A percentile compares a stretch with the other conserved stretches of the same genome.
phyloP scores from a whole-genome alignment of 768 basidiomycete species.

The Podaxis sp. region DNA sequence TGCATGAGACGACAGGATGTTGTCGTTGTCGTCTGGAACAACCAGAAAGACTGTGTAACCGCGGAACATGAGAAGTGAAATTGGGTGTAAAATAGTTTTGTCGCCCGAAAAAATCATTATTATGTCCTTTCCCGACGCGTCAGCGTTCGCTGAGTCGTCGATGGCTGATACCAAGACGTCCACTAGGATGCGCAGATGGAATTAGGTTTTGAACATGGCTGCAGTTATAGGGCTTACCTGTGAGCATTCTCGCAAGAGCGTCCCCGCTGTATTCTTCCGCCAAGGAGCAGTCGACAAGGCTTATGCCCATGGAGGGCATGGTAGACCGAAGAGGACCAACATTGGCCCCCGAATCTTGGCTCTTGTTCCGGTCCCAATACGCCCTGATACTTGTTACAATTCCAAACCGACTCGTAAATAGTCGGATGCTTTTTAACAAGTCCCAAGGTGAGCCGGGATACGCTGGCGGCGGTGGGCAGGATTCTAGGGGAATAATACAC shows the following conservation, averaged over 20 bases:
- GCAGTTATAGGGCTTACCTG: neutral
- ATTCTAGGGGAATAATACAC: neutral
- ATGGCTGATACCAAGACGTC: slow-evolving; percentile 7
- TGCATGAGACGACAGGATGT: neutral
- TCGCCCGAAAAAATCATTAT: slow-evolving; percentile 7
- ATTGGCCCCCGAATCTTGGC: neutral
- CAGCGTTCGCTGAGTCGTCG: neutral
- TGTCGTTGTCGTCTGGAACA: neutral
- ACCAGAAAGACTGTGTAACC: slow-evolving; percentile 4
- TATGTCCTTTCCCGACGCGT: neutral
- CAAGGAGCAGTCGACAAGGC: slow-evolving; percentile 5
- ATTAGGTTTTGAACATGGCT: neutral
- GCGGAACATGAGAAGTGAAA: slow-evolving; percentile 3
- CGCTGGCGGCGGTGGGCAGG: slow-evolving; percentile 8
- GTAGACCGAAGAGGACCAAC: neutral
- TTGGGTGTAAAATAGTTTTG: slow-evolving; percentile 5
- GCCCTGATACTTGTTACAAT: slow-evolving; percentile 10
- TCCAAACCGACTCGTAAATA: slow-evolving; percentile 6
- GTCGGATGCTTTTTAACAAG: slow-evolving; percentile 6
- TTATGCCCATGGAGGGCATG: slow-evolving; percentile 11
- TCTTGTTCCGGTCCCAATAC: too few species aligned
- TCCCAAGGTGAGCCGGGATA: slow-evolving; percentile 12
- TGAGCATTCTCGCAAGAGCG: slow-evolving; percentile 1
- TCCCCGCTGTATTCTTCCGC: slow-evolving; percentile 4
- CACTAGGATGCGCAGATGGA: neutral